These are phyloP conservation scores for Nemania sp. DNA, from an alignment of 2,329 filamentous ascomycete species.

Conservation along the genomic window DNA sequence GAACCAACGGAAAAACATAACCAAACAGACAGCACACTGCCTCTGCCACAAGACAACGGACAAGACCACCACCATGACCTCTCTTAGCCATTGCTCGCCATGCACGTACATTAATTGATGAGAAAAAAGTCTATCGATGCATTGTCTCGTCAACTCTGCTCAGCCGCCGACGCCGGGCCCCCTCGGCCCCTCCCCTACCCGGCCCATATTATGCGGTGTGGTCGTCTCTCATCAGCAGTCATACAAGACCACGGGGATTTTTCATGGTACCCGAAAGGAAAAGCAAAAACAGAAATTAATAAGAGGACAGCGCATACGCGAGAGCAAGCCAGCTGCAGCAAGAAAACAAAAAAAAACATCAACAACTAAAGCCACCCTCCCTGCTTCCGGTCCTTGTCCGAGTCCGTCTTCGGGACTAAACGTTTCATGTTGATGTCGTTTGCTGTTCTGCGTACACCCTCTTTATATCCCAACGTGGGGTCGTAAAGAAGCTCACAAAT, in stretches of 20 bases:
- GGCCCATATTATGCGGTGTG: slow-evolving; percentile 13
- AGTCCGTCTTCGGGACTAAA: too few species aligned
- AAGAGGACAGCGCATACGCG: slow-evolving; percentile 8
- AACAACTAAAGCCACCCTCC: neutral
- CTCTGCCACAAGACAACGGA: too few species aligned
- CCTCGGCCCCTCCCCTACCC: neutral
- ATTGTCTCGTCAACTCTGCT: slow-evolving; percentile 12
- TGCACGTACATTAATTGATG: slow-evolving; percentile 19
- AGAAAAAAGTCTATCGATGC: slow-evolving; percentile 21
- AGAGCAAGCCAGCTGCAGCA: slow-evolving; percentile 8
- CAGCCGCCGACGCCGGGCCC: too few species aligned
- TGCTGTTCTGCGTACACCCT: too few species aligned
- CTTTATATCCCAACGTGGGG: too few species aligned
- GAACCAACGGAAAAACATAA: too few species aligned
- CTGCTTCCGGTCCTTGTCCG: neutral
- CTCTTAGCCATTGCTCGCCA: neutral
- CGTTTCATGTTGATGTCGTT: too few species aligned
- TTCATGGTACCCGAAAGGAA: neutral
- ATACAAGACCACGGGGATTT: neutral
- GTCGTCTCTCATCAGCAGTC: slow-evolving; percentile 23
- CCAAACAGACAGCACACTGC: too few species aligned
- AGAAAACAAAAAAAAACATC: neutral
- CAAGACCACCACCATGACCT: too few species aligned
- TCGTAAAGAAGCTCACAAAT: too few species aligned
- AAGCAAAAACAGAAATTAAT: slow-evolving; percentile 6